Evolutionary conservation across 75 land plant species (phyloP), one percentile per base, ranked within the genome.

Genomic region (Isoetes taiwanensis): DNA sequence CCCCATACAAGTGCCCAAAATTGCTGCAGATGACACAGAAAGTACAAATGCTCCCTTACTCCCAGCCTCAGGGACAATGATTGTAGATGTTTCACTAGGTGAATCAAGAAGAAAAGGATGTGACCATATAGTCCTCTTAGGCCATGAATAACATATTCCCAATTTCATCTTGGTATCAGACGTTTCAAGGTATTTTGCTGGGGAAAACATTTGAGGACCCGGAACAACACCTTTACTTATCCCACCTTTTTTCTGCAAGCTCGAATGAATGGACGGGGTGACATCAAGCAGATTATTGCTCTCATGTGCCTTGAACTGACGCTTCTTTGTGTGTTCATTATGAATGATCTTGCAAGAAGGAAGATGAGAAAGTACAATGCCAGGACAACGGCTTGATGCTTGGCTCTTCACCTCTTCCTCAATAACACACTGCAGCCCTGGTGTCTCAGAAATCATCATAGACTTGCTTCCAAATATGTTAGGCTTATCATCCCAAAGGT

Each of bases 61-160:
- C 54, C 43, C 64, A 60, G 80, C 61, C 42, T 70, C 59, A 16
- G 88, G 96, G 75, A 93, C 65, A 41, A 66, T 53, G 27, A 93
- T 72, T 52, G 32, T 76, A 19, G 76, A 73, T 57, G 81, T 73
- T 29, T 82, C 99, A 72, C 74, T 80, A 32, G 84, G 73, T 21
- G 84, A 78, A 26, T 82, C 78, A 43, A 93, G 79, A 43, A 46
- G 60, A 67, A 93, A 88, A 19, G 96, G 78, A 25, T 52, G 66
- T 34, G 99, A 93, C 96, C 99, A 88, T 12, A 54, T 39, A 40
- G 25, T 31, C 38, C 57, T 71, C 0, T 33, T 40, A 20, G 52
- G 65, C 42, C 20, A 27, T 23, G 71, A 32, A 0, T 56, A 53
- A 16, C 16, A 28, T 25, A 68, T 59, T 32, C 78, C 58, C 11